These are phyloP conservation scores for Cyclocybe cylindracea DNA, from an alignment of 768 basidiomycete genomes.

Conservation along the genomic window DNA sequence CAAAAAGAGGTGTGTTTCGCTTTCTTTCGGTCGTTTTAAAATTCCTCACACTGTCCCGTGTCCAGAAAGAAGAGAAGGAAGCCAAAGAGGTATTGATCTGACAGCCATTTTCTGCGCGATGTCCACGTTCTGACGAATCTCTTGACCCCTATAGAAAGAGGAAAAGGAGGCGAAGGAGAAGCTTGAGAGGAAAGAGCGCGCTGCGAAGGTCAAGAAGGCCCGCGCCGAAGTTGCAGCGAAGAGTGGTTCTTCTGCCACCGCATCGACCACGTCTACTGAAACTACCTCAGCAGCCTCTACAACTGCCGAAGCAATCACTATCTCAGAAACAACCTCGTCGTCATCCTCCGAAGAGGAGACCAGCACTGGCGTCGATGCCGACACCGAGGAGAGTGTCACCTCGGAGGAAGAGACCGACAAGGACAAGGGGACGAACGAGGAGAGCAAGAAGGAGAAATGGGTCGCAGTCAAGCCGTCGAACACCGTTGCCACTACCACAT, in stretches of 20 bases:
- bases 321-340: slow-evolving; percentile 26
- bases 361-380: slow-evolving; percentile 66
- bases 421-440: slow-evolving; percentile 28
- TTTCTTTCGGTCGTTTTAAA: background rate
- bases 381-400: slow-evolving; percentile 74
- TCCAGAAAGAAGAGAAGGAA: slow-evolving; percentile 49
- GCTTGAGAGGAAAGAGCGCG: slow-evolving; percentile 46
- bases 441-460: slow-evolving; percentile 68
- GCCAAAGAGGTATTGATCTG: slow-evolving; percentile 47
- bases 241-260: slow-evolving; percentile 37
- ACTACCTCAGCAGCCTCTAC: slow-evolving; percentile 26
- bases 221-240: slow-evolving; percentile 50
- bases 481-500: slow-evolving; percentile 12
- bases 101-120: slow-evolving; percentile 1
- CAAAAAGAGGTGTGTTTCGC: slow-evolving; percentile 53
- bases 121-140: slow-evolving; percentile 17
- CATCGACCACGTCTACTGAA: slow-evolving; percentile 36
- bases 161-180: slow-evolving; percentile 62
- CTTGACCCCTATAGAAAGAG: slow-evolving; percentile 37
- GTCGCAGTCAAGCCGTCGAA: slow-evolving; percentile 65
- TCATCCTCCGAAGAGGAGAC: slow-evolving; percentile 61
- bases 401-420: slow-evolving; percentile 71
- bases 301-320: slow-evolving; percentile 28
- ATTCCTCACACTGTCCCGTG: slow-evolving; percentile 2
- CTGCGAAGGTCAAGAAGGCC: slow-evolving; percentile 30